phyloP scores from a whole-genome alignment of 2,329 filamentous ascomycete genomes.

The Ambrosiella beaveri region DNA sequence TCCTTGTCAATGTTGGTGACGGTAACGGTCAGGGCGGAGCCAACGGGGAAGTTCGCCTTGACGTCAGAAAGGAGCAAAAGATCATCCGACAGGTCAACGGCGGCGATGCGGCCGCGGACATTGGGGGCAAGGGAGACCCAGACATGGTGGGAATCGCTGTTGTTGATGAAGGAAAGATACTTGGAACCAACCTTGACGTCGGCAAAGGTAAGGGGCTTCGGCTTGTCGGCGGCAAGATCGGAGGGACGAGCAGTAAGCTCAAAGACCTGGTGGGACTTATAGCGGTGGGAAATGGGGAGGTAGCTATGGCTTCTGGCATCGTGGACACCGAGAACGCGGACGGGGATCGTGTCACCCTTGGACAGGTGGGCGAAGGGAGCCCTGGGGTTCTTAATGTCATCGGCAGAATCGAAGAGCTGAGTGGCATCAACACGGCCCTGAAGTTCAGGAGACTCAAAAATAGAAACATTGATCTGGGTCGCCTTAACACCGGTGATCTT shows the following conservation, averaged over 20 bases:
- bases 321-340: slow-evolving; percentile 71
- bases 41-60: slow-evolving; percentile 65
- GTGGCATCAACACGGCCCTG: slow-evolving; percentile 89
- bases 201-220: slow-evolving; percentile 46
- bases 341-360: slow-evolving; percentile 50
- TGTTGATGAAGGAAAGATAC: slow-evolving; percentile 80
- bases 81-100: slow-evolving; percentile 77
- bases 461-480: slow-evolving; percentile 79
- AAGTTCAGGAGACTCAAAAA: slow-evolving; percentile 55
- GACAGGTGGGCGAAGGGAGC: slow-evolving; percentile 46
- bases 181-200: slow-evolving; percentile 54
- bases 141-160: slow-evolving; percentile 57
- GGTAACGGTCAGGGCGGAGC: slow-evolving; percentile 69
- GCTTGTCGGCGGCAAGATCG: slow-evolving; percentile 32
- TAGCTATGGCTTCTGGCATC: slow-evolving; percentile 83
- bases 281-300: slow-evolving; percentile 74
- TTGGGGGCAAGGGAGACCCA: slow-evolving; percentile 87
- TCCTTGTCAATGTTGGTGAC: slow-evolving; percentile 57
- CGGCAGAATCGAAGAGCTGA: slow-evolving; percentile 75
- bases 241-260: slow-evolving; percentile 72
- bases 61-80: slow-evolving; percentile 62
- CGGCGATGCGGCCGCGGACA: slow-evolving; percentile 65
- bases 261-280: slow-evolving; percentile 63
- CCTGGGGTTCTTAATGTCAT: slow-evolving; percentile 70
- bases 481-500: slow-evolving; percentile 70